These are phyloP conservation scores for Talaromyces ruber DNA, from an alignment of 495 filamentous ascomycete species.

Conservation along the genomic window DNA sequence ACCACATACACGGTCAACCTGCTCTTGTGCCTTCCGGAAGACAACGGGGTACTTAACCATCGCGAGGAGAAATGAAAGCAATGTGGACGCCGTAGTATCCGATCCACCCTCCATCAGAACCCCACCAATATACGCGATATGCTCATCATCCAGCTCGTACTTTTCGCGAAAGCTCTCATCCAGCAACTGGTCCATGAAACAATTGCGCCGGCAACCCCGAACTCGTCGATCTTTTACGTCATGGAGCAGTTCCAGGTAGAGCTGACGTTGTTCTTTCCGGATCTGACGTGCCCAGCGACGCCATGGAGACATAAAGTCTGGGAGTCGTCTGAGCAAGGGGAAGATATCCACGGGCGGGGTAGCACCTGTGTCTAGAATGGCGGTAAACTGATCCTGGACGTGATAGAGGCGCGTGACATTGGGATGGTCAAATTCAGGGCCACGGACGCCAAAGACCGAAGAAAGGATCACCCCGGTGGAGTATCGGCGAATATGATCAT, in stretches of 20 bases:
- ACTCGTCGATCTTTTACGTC: not conserved
- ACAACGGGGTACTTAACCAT: constrained; percentile 33
- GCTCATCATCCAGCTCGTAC: constrained; percentile 16
- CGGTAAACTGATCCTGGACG: constrained; percentile 11
- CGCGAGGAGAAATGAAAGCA: constrained; percentile 32
- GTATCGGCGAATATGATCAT: no score
- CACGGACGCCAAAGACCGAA: constrained; percentile 35
- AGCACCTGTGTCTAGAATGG: constrained; percentile 35
- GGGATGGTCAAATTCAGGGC: constrained; percentile 7
- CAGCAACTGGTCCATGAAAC: constrained; percentile 36
- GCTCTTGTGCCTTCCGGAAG: constrained; percentile 40
- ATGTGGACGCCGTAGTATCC: constrained; percentile 30
- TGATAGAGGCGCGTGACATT: constrained; percentile 33
- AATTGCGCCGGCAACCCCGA: constrained; percentile 9
- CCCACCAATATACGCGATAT: constrained; percentile 26
- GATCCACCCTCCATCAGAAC: constrained; percentile 21
- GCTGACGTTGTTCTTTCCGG: no score
- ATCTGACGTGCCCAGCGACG: no score
- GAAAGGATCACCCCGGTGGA: no score
- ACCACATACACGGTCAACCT: constrained; percentile 45
- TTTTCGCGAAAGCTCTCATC: constrained; percentile 27
- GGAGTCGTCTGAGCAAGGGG: constrained; percentile 23
- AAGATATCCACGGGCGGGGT: constrained; percentile 44
- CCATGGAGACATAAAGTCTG: no score
- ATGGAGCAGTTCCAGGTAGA: no score